Evolutionary conservation across 768 basidiomycete genomes (phyloP).

Genomic region (Mycena epipterygia): DNA sequence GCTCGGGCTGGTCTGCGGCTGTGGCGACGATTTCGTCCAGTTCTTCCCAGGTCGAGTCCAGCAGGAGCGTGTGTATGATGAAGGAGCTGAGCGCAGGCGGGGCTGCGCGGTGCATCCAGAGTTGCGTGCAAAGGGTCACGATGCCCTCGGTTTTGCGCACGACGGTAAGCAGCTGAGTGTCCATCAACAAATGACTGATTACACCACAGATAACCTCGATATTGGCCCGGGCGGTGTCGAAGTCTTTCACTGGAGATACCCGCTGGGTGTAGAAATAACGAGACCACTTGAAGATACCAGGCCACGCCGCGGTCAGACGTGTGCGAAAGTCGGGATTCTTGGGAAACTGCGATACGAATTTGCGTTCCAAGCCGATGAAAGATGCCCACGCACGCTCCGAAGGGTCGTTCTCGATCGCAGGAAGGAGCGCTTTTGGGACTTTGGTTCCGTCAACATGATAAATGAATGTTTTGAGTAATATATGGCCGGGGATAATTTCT

Average conservation of each 20-base stretch:
- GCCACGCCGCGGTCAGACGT: slow-evolving; percentile 24
- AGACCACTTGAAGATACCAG: slow-evolving; percentile 28
- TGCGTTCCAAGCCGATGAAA: slow-evolving; percentile 15
- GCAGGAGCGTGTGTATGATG: slow-evolving; percentile 18
- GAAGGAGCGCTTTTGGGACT: background rate
- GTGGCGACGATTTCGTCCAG: slow-evolving; percentile 15
- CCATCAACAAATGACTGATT: background rate
- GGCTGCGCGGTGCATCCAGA: slow-evolving; percentile 23
- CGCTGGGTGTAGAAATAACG: slow-evolving; percentile 25
- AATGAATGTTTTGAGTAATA: slow-evolving; percentile 13
- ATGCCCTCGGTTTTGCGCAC: slow-evolving; percentile 18
- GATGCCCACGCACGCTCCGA: slow-evolving; percentile 24
- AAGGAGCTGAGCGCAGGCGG: background rate
- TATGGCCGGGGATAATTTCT: background rate
- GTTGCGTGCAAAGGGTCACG: slow-evolving; percentile 16
- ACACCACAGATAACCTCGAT: slow-evolving; percentile 1
- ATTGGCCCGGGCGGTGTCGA: background rate
- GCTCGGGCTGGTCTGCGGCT: slow-evolving; percentile 3
- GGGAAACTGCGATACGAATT: slow-evolving; percentile 12
- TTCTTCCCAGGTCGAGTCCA: slow-evolving; percentile 11
- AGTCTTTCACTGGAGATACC: slow-evolving; percentile 4
- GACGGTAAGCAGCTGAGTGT: background rate
- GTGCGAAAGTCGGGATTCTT: slow-evolving; percentile 19
- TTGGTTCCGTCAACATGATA: slow-evolving; percentile 6
- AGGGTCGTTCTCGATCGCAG: slow-evolving; percentile 15